phyloP scores from a whole-genome alignment of 768 basidiomycete species.

The Pulveroboletus sp. region DNA sequence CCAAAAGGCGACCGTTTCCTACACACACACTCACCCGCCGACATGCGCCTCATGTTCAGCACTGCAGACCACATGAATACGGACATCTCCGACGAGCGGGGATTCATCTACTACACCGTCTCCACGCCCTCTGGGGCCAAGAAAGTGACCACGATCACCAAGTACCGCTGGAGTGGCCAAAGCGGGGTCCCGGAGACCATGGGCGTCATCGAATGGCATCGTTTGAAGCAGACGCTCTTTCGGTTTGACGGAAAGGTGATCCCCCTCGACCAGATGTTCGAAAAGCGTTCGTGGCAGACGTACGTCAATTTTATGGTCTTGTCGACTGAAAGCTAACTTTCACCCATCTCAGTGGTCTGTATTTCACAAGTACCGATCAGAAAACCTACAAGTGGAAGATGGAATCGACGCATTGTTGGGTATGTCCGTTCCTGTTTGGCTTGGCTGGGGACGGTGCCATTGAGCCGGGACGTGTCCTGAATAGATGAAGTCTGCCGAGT shows the following conservation, averaged over 20 bases:
- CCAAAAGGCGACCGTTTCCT: too few relatives aligned
- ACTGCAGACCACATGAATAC: constrained; percentile 20
- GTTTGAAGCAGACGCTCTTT: constrained; percentile 4
- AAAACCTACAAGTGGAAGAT: constrained; percentile 33
- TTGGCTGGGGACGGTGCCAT: neutral
- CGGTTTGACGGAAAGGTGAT: constrained; percentile 15
- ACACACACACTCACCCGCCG: neutral
- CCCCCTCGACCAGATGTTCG: constrained; percentile 10
- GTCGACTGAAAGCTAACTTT: neutral
- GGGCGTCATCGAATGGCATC: constrained; percentile 26
- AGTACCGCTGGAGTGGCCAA: constrained; percentile 16
- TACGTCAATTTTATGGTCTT: constrained; percentile 2
- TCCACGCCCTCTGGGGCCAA: constrained; percentile 13
- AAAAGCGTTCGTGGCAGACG: constrained; percentile 15
- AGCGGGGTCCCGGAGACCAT: constrained; percentile 17
- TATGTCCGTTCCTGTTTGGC: constrained; percentile 3
- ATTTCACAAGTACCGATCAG: constrained; percentile 31
- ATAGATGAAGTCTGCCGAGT: constrained; percentile 18
- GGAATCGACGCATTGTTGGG: constrained; percentile 23
- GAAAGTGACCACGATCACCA: constrained; percentile 25
- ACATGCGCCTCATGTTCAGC: constrained; percentile 24
- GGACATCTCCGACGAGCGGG: constrained; percentile 20
- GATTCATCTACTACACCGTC: constrained; percentile 16
- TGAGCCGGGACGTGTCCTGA: neutral
- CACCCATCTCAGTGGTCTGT: constrained; percentile 23